phyloP scores from a whole-genome alignment of 2,329 filamentous ascomycete species.

The Bimuria novae-zelandiae region DNA sequence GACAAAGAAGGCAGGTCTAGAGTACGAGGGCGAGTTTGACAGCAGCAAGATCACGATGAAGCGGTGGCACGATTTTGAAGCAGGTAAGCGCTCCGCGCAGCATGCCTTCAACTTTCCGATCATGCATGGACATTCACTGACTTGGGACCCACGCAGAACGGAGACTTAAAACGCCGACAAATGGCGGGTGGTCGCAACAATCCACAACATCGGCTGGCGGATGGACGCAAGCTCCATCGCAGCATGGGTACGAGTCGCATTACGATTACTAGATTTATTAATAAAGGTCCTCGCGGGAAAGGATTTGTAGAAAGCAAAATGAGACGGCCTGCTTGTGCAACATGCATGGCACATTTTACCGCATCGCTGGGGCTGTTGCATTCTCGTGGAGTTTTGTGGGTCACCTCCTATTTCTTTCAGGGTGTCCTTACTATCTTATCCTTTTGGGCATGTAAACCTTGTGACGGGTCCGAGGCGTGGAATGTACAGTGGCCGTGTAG shows the following conservation, averaged over 20 bases:
- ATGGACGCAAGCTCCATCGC: slow-evolving; percentile 36
- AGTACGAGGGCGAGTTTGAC: slow-evolving; percentile 94
- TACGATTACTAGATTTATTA: slow-evolving; percentile 45
- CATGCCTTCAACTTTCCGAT: slow-evolving; percentile 12
- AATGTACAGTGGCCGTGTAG: slow-evolving; percentile 17
- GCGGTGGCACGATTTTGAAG: slow-evolving; percentile 92
- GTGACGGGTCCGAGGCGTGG: slow-evolving; percentile 5
- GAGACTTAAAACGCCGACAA: slow-evolving; percentile 44
- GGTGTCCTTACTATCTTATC: slow-evolving; percentile 3
- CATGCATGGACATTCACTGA: slow-evolving; percentile 32
- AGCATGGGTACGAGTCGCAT: slow-evolving; percentile 47
- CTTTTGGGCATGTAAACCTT: not conserved
- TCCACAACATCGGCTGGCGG: slow-evolving; percentile 39
- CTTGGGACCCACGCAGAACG: slow-evolving; percentile 46
- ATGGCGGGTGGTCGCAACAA: slow-evolving; percentile 44
- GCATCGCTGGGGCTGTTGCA: slow-evolving; percentile 32
- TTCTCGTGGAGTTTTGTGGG: slow-evolving; percentile 17
- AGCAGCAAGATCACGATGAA: slow-evolving; percentile 99
- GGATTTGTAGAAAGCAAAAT: slow-evolving; percentile 16
- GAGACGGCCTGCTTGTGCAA: slow-evolving; percentile 32
- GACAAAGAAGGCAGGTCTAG: slow-evolving; percentile 82
- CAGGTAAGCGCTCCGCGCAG: slow-evolving; percentile 55
- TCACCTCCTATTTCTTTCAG: not conserved
- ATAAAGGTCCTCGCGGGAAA: slow-evolving; percentile 14
- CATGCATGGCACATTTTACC: slow-evolving; percentile 20